These are phyloP conservation scores for Chalara sp. DNA, from an alignment of 2,329 filamentous ascomycete genomes.

Conservation along the genomic window DNA sequence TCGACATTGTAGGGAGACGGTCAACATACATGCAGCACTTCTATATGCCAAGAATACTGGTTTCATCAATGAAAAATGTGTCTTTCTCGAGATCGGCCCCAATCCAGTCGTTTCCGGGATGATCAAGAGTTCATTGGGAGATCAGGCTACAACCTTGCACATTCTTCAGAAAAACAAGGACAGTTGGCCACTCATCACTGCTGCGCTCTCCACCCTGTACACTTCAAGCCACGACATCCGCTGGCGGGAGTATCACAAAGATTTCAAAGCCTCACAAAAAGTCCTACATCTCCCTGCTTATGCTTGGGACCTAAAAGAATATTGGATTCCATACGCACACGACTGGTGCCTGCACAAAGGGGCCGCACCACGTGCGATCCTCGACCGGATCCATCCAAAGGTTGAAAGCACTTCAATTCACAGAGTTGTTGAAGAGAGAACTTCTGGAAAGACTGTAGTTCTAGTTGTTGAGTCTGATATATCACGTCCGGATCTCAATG, in stretches of 20 bases:
- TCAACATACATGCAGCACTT: slow-evolving; percentile 61
- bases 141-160: slow-evolving; percentile 27
- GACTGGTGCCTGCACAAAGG: slow-evolving; percentile 58
- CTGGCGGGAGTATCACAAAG: slow-evolving; percentile 51
- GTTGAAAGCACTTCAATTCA: slow-evolving; percentile 16
- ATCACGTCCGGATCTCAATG: slow-evolving; percentile 44
- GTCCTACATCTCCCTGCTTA: slow-evolving; percentile 53
- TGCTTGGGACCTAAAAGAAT: slow-evolving; percentile 54
- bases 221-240: too few relatives aligned
- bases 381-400: slow-evolving; percentile 30
- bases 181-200: slow-evolving; percentile 48
- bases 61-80: slow-evolving; percentile 58
- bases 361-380: slow-evolving; percentile 36
- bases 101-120: slow-evolving; percentile 62
- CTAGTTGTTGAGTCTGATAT: slow-evolving; percentile 48
- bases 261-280: slow-evolving; percentile 45
- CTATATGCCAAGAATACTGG: slow-evolving; percentile 49
- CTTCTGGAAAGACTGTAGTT: slow-evolving; percentile 42
- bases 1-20: slow-evolving; percentile 59
- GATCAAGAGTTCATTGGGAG: slow-evolving; percentile 55
- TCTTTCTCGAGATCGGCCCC: slow-evolving; percentile 66
- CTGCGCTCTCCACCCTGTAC: slow-evolving; percentile 48
- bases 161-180: slow-evolving; percentile 40
- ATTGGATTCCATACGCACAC: slow-evolving; percentile 39
- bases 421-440: slow-evolving; percentile 40